Evolutionary conservation across 176 grass and related monocot genomes (phyloP).

Genomic region (Tillandsia fasciculata): DNA sequence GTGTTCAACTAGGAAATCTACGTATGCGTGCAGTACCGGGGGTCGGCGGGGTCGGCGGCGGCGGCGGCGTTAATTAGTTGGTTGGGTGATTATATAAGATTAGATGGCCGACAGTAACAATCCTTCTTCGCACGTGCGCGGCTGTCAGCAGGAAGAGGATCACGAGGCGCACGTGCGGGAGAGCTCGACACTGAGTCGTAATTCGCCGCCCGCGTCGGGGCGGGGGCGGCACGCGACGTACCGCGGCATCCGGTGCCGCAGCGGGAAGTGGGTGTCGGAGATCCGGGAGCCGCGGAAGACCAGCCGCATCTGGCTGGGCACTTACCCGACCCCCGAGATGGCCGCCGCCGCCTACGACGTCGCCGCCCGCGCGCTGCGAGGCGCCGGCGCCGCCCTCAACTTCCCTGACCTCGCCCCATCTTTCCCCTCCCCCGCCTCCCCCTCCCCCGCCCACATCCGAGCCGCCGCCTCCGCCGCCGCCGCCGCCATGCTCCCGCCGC

Average conservation of each 20-base stretch:
- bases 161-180: too few relatives aligned
- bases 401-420: constrained; percentile 46
- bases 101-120: neutral
- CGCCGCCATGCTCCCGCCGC: neutral
- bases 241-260: constrained; percentile 77
- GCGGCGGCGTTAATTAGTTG: neutral
- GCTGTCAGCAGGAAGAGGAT: neutral
- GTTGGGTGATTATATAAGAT: neutral
- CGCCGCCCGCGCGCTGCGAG: constrained; percentile 60
- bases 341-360: constrained; percentile 87
- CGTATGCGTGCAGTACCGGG: neutral
- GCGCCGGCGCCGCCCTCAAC: constrained; percentile 67
- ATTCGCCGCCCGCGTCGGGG: constrained; percentile 31
- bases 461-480: constrained; percentile 53
- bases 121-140: neutral
- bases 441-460: constrained; percentile 56
- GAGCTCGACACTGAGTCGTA: too few relatives aligned
- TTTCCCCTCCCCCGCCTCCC: constrained; percentile 34
- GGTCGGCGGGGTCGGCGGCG: neutral
- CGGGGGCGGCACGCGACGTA: constrained; percentile 52
- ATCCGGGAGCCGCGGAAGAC: constrained; percentile 91
- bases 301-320: constrained; percentile 88
- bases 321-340: constrained; percentile 79
- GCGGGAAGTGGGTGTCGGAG: constrained; percentile 98
- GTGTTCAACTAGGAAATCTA: too few relatives aligned